A percentile compares a stretch with the other conserved stretches of the same genome.
Conservation (phyloP, 2,329 filamentous ascomycete species). For the Elsinoe batatas region DNA sequence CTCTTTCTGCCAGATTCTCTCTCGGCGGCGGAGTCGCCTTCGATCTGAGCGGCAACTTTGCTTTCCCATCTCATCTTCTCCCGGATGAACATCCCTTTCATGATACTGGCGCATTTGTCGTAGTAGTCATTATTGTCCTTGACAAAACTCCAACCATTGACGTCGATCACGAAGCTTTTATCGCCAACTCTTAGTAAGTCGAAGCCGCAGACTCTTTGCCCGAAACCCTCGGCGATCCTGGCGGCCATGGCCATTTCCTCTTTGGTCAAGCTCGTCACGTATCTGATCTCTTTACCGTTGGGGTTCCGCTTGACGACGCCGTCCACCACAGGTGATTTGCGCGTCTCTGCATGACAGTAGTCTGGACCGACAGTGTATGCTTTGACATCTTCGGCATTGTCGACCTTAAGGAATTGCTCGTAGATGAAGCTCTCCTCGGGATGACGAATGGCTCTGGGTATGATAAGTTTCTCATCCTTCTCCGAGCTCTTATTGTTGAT, state of each 20-base stretch:
- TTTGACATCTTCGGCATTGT: constrained; percentile 97
- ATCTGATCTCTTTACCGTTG: constrained; percentile 92
- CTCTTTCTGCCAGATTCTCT: constrained; percentile 25
- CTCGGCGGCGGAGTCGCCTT: constrained; percentile 20
- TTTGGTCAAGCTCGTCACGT: constrained; percentile 73
- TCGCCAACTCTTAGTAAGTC: constrained; percentile 80
- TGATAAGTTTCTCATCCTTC: constrained; percentile 64
- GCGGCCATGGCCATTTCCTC: constrained; percentile 80
- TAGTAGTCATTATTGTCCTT: constrained; percentile 99
- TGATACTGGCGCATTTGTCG: constrained; percentile 74
- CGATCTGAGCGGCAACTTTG: constrained; percentile 28
- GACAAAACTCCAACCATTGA: constrained; percentile 99
- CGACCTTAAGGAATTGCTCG: constrained; percentile 91
- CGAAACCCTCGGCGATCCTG: constrained; percentile 84
- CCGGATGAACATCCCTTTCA: constrained; percentile 77
- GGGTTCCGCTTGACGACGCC: constrained; percentile 92
- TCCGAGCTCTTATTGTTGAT: constrained; percentile 99
- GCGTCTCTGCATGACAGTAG: constrained; percentile 93
- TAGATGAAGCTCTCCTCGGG: constrained; percentile 81
- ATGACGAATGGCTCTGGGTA: constrained; percentile 75
- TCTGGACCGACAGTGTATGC: constrained; percentile 90
- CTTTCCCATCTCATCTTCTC: constrained; percentile 55
- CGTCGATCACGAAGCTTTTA: constrained; percentile 94
- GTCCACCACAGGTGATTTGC: constrained; percentile 95
- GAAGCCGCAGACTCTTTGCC: constrained; percentile 91